A percentile compares a stretch with the other conserved stretches of the same genome.
Evolutionary conservation across 2,329 filamentous ascomycete genomes (phyloP).

Genomic region (Colletotrichum godetiae): DNA sequence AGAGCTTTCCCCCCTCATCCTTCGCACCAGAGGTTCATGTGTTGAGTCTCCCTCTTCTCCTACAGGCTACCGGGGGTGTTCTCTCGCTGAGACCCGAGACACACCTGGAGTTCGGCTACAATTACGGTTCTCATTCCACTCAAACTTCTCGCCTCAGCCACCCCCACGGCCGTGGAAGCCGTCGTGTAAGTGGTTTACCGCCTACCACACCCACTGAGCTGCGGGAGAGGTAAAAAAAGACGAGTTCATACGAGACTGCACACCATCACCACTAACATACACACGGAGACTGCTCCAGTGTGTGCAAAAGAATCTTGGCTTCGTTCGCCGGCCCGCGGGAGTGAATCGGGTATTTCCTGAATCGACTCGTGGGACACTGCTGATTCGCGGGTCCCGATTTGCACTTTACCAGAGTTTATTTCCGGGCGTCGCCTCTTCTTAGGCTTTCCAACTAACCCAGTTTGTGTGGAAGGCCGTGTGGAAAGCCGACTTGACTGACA

Average conservation of each 20-base stretch:
- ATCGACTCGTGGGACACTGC: background rate
- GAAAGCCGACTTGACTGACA: background rate
- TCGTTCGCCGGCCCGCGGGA: background rate
- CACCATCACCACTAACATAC: background rate
- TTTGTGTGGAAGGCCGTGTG: background rate
- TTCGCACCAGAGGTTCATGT: background rate
- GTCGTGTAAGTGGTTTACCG: background rate
- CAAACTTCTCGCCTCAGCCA: slow-evolving; percentile 16
- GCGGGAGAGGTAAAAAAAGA: background rate
- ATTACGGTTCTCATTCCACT: background rate
- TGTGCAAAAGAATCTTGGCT: background rate
- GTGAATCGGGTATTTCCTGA: background rate
- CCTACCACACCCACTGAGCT: background rate
- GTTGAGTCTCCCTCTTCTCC: background rate
- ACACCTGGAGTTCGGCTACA: background rate
- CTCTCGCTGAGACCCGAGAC: slow-evolving; percentile 13
- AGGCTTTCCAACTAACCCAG: background rate
- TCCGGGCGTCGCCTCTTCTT: background rate
- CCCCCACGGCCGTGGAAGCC: background rate
- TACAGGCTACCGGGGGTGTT: background rate
- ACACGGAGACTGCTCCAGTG: background rate
- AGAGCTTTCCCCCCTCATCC: background rate
- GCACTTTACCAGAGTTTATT: background rate
- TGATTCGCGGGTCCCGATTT: background rate
- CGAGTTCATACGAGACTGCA: background rate